Evolutionary conservation across 257 asterid genomes (phyloP).

Genomic region (Penstemon eatonii): DNA sequence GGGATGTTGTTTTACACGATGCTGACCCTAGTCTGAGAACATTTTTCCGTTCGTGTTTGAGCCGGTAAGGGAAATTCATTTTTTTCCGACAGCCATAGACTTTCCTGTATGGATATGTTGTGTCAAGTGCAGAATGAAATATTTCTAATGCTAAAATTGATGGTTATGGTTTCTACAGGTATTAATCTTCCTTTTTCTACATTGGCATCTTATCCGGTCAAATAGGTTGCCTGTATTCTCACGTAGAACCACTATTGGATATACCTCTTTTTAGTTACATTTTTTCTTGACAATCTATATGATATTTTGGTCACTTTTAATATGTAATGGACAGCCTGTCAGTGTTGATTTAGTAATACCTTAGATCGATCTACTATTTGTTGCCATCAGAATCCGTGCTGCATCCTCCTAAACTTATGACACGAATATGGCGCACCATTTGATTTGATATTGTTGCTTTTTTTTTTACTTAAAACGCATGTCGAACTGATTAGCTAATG

Average conservation of each 20-base stretch:
- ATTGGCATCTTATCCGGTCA: background rate
- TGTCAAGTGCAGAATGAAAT: background rate
- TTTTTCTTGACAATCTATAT: background rate
- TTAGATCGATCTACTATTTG: background rate
- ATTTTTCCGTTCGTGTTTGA: constrained; percentile 75
- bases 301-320: background rate
- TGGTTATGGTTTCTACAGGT: background rate
- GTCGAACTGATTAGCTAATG: constrained; percentile 22
- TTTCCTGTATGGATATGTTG: constrained; percentile 9
- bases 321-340: background rate
- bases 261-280: background rate
- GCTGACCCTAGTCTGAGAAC: constrained; percentile 90
- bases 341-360: background rate
- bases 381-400: background rate
- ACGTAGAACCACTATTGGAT: constrained; percentile 1
- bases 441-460: constrained; percentile 3
- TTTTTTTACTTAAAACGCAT: background rate
- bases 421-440: constrained; percentile 13
- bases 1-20: constrained; percentile 79
- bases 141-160: background rate
- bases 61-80: constrained; percentile 59
- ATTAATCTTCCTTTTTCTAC: background rate
- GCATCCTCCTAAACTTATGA: constrained; percentile 9
- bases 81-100: constrained; percentile 11
- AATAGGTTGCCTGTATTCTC: constrained; percentile 11